phyloP scores from a whole-genome alignment of 306 rosid species.

The Medicago lupulina region DNA sequence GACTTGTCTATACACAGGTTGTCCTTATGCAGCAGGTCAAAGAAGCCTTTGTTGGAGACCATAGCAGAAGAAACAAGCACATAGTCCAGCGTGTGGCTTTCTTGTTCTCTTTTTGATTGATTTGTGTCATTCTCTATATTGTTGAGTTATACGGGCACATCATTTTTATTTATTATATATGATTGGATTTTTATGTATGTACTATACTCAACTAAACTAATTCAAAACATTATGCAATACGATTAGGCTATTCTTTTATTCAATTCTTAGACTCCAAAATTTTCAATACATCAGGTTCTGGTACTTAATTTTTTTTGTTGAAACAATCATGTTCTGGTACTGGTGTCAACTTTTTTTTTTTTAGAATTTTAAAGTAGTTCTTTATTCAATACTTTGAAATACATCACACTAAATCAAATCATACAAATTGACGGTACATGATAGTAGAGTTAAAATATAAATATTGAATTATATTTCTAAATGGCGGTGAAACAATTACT shows the following conservation, averaged over 20 bases:
- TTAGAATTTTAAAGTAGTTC: too few species aligned
- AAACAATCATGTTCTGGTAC: not conserved
- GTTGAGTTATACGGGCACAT: conserved; percentile 20
- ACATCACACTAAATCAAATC: not conserved
- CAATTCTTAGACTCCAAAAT: conserved; percentile 1
- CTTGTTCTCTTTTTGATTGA: conserved; percentile 12
- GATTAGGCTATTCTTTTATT: conserved; percentile 32
- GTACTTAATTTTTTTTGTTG: too few species aligned
- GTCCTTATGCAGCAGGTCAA: conserved; percentile 78
- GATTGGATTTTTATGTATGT: conserved; percentile 47
- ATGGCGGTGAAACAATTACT: not conserved
- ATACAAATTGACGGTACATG: not conserved
- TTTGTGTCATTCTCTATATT: not conserved
- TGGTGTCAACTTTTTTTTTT: too few species aligned
- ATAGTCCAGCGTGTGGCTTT: conserved; percentile 15
- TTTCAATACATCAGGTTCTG: not conserved
- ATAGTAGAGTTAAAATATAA: not conserved
- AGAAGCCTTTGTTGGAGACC: conserved; percentile 83
- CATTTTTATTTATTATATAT: conserved; percentile 10
- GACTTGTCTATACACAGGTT: conserved; percentile 65
- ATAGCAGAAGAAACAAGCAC: conserved; percentile 67
- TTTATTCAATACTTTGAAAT: not conserved
- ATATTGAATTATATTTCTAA: not conserved
- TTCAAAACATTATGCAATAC: not conserved
- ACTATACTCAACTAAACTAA: conserved; percentile 21